A percentile compares a stretch with the other conserved stretches of the same genome.
phyloP scores from a whole-genome alignment of 2,329 filamentous ascomycete genomes.

The Calonectria crousiana region DNA sequence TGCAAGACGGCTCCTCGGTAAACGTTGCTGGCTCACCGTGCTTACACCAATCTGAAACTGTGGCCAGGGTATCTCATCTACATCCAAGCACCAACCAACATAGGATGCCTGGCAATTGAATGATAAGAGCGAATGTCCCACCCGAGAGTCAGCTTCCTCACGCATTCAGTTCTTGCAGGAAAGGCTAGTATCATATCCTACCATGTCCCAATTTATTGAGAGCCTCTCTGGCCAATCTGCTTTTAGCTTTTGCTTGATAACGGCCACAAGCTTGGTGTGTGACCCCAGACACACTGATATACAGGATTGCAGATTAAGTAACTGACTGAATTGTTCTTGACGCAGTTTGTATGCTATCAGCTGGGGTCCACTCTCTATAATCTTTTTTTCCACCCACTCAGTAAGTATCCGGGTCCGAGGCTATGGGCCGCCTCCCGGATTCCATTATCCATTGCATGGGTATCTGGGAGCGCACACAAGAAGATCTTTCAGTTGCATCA shows the following conservation, averaged over 20 bases:
- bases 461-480: background rate
- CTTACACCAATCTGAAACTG: background rate
- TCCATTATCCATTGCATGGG: background rate
- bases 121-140: background rate
- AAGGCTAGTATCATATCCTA: background rate
- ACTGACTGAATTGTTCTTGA: background rate
- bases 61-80: background rate
- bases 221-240: background rate
- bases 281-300: no score
- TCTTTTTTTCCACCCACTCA: constrained; percentile 13
- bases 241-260: background rate
- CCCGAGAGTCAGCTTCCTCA: background rate
- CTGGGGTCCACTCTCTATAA: background rate
- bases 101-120: background rate
- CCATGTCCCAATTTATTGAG: background rate
- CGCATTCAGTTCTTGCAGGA: background rate
- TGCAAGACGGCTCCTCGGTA: background rate
- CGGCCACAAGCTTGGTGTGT: background rate
- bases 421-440: constrained; percentile 4
- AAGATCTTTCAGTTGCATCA: constrained; percentile 29
- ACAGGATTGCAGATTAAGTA: background rate
- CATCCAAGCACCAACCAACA: background rate
- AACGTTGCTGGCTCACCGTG: background rate
- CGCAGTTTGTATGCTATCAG: background rate
- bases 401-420: constrained; percentile 10